Evolutionary conservation across 768 basidiomycete species (phyloP).

Genomic region (Russula virescens): DNA sequence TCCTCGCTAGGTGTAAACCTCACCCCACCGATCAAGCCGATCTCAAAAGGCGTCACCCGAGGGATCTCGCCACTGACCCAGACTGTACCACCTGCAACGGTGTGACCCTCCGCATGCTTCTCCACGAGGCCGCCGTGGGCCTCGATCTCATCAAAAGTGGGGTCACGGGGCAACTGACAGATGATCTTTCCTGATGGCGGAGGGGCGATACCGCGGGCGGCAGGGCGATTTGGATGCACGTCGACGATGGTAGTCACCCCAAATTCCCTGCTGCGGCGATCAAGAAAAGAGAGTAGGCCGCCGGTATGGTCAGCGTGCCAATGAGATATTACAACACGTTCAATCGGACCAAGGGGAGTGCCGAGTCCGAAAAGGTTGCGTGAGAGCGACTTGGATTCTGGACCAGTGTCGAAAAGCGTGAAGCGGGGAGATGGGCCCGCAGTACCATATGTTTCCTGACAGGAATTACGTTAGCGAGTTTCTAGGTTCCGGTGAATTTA

Average conservation of each 20-base stretch:
- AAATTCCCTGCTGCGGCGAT: slow-evolving; percentile 33
- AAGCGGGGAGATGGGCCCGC: slow-evolving; percentile 40
- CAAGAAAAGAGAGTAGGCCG: slow-evolving; percentile 61
- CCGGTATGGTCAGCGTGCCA: slow-evolving; percentile 55
- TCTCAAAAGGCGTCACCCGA: slow-evolving; percentile 60
- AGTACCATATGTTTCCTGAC: slow-evolving; percentile 50
- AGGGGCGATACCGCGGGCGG: slow-evolving; percentile 68
- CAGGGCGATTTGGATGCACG: slow-evolving; percentile 70
- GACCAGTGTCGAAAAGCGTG: slow-evolving; percentile 82
- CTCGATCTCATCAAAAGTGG: slow-evolving; percentile 62
- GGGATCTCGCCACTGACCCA: slow-evolving; percentile 83
- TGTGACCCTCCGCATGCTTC: slow-evolving; percentile 54
- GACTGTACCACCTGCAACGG: slow-evolving; percentile 54
- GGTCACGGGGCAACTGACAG: slow-evolving; percentile 59
- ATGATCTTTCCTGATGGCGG: slow-evolving; percentile 52
- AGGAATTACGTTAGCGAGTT: background rate
- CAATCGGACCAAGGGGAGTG: slow-evolving; percentile 47
- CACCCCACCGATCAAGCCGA: slow-evolving; percentile 60
- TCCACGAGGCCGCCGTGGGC: slow-evolving; percentile 50
- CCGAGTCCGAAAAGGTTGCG: slow-evolving; percentile 63
- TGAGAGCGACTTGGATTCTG: slow-evolving; percentile 68
- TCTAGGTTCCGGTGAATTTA: background rate
- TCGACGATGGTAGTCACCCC: slow-evolving; percentile 49
- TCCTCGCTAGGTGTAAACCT: slow-evolving; percentile 45
- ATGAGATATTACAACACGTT: slow-evolving; percentile 47